Percentiles rank a stretch among this genome's conserved stretches.
Conservation (phyloP, 23 red algal genomes). For the Porphyridium purpureum region DNA sequence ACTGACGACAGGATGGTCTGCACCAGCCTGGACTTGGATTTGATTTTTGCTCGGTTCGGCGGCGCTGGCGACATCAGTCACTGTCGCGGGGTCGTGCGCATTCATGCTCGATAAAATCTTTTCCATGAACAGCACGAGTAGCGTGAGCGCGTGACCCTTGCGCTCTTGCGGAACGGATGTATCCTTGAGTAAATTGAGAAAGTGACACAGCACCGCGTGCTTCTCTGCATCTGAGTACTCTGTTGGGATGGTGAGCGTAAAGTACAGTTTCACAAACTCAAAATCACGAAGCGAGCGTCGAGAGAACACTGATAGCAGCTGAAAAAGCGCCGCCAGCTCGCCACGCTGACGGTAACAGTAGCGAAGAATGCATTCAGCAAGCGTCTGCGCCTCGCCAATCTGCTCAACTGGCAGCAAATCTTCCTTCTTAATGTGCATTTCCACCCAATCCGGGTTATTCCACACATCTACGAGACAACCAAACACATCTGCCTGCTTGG, state of each 20-base stretch:
- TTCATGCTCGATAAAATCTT: no score
- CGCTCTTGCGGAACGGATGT: constrained; percentile 18
- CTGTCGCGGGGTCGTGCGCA: no score
- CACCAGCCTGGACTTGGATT: no score
- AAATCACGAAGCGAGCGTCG: constrained; percentile 64
- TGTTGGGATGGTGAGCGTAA: constrained; percentile 15
- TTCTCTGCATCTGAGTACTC: constrained; percentile 5
- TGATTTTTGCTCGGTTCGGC: no score
- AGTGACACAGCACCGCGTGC: constrained; percentile 22
- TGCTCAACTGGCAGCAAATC: constrained; percentile 33
- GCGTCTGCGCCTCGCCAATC: constrained; percentile 7
- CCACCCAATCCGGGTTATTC: constrained; percentile 27
- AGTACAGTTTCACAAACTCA: constrained; percentile 58
- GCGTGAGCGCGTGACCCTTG: no score
- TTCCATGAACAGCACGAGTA: no score
- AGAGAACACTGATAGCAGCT: constrained; percentile 74
- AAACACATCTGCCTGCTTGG: constrained; percentile 21
- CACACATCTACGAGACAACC: constrained; percentile 27
- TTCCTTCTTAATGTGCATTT: constrained; percentile 36
- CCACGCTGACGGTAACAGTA: constrained; percentile 25
- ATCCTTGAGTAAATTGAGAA: constrained; percentile 44
- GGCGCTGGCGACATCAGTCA: no score
- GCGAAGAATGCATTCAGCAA: constrained; percentile 43
- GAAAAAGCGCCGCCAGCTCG: constrained; percentile 55
- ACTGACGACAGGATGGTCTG: no score